Base-by-base conservation (phyloP, 805 yeast genomes). In the Cyberlindnera bimundalis region DNA sequence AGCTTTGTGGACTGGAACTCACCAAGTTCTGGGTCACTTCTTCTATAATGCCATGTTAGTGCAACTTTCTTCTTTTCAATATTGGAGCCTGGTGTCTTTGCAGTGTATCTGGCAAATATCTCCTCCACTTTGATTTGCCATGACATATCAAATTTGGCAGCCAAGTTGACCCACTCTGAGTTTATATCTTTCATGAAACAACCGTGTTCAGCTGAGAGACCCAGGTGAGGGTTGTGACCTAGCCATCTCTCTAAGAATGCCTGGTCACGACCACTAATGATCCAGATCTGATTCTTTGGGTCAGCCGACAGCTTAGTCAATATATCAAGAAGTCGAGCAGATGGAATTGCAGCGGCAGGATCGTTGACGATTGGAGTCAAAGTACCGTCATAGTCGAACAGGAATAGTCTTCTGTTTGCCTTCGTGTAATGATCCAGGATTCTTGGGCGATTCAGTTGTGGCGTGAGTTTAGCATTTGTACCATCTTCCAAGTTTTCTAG, bases 341-440 rank as follows among this genome's bases (percentile, higher is more conserved):
- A 80, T 3, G 99, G 99, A 30, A 93, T 84, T 0, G 99, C 99
- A 0, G 98, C 97, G n/a, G 91, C 88, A 2, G 99, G 99, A 53
- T 93, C 98, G 29, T 79, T 76, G 4, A 93, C 99, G 57, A 93
- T 93, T 12, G 98, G 98, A 0, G 99, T 88, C 51, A 93, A 70
- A 1, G 99, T 93, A 21, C 99, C 99, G 60, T 93, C 99, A 60
- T 93, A 93, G 65, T 93, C 99, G 65, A 93, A 90, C 53, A 93
- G 62, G 53, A 93, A 88, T 43, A 93, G 65, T 47, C 98, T 74
- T 52, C 84, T 74, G 25, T 75, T 47, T 0, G 96, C 78, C 17
- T 60, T 50, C 34, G 73, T 61, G 61, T 87, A 93, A 42, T 74
- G 73, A 17, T 74, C 68, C 41, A 77, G 65, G 45, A 91, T 61